Conservation (phyloP, 345 rosid species). For the Conringia planisiliqua region DNA sequence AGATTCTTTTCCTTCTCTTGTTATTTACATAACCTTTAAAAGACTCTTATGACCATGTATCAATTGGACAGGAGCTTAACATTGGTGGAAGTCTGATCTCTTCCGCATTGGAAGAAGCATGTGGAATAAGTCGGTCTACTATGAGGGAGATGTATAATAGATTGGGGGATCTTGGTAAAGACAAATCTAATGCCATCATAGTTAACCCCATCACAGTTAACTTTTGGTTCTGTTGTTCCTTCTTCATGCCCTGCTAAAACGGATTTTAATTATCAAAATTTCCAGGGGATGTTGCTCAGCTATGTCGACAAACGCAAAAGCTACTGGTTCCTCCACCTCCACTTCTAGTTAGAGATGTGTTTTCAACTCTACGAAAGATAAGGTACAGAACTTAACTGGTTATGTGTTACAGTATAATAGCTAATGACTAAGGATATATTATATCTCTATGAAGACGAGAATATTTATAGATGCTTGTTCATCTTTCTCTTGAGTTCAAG, state of each 20-base stretch:
- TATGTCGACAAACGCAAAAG: conserved; percentile 74
- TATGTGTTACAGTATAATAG: not conserved
- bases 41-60: conserved; percentile 1
- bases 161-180: conserved; percentile 82
- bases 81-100: conserved; percentile 81
- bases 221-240: not conserved
- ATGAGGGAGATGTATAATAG: conserved; percentile 73
- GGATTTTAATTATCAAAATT: not conserved
- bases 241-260: conserved; percentile 1
- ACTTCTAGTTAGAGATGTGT: conserved; percentile 68
- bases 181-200: not conserved
- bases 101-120: conserved; percentile 83
- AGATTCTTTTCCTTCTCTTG: not conserved
- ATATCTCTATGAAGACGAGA: not conserved
- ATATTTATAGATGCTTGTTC: not conserved
- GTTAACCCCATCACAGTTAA: not conserved
- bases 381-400: conserved; percentile 45
- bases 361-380: conserved; percentile 61
- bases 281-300: conserved; percentile 91
- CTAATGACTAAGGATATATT: not conserved
- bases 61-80: conserved; percentile 63
- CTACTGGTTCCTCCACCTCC: conserved; percentile 72
- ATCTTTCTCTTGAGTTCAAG: not conserved
- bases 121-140: conserved; percentile 69
- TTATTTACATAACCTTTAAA: not conserved